Evolutionary conservation across 2,329 filamentous ascomycete genomes (phyloP).

Genomic region (Bipolaris zeicola): DNA sequence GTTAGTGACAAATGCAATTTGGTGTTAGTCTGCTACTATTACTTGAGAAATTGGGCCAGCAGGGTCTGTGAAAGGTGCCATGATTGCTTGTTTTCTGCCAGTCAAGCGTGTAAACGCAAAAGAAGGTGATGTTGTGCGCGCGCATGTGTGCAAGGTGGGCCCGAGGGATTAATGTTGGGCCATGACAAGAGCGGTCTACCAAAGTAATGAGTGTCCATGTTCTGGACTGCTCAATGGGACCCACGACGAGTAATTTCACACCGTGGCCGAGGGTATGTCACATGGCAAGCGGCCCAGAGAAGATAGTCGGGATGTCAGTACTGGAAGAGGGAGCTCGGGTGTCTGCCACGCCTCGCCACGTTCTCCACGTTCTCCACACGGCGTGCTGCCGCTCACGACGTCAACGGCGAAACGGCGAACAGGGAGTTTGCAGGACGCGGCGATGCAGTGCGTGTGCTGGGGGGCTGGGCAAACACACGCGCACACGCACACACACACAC

Average conservation of each 20-base stretch:
- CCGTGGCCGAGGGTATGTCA: background rate
- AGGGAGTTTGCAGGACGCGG: too few relatives aligned
- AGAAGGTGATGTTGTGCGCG: background rate
- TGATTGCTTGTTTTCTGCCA: background rate
- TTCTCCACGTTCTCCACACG: background rate
- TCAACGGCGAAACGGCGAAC: background rate
- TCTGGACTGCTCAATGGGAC: background rate
- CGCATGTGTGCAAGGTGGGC: background rate
- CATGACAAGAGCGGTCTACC: background rate
- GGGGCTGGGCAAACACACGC: too few relatives aligned
- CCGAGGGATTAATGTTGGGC: background rate
- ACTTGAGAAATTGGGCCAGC: background rate
- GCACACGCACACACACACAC: too few relatives aligned
- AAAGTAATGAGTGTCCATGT: background rate
- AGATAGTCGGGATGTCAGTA: background rate
- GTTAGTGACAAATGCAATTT: background rate
- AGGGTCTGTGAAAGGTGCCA: background rate
- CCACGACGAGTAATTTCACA: background rate
- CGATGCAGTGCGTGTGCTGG: too few relatives aligned
- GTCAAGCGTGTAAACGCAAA: background rate
- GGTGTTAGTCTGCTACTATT: too few relatives aligned
- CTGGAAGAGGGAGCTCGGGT: background rate
- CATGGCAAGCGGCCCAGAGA: background rate
- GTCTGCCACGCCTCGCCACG: slow-evolving; percentile 4
- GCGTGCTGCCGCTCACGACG: background rate